Conservation (phyloP, 2,329 filamentous ascomycete species). For the Onygena corvina region DNA sequence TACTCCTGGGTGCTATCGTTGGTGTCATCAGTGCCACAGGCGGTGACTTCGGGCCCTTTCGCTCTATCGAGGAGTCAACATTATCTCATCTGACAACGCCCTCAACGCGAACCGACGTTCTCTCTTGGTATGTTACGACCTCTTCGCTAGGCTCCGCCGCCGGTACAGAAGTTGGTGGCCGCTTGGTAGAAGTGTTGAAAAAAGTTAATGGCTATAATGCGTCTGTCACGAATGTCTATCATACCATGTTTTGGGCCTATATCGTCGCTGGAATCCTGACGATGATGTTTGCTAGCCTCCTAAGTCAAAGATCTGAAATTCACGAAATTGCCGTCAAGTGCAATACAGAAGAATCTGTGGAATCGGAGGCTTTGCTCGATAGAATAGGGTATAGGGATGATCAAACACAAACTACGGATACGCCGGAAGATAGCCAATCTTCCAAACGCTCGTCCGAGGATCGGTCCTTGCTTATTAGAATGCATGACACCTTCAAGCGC, state of each 20-base stretch:
- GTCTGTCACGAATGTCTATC: background rate
- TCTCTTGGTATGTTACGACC: background rate
- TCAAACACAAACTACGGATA: background rate
- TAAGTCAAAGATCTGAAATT: background rate
- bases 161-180: background rate
- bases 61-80: background rate
- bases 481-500: background rate
- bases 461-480: background rate
- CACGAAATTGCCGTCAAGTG: no score
- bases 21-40: constrained; percentile 1
- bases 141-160: background rate
- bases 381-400: background rate
- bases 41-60: background rate
- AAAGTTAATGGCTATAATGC: background rate
- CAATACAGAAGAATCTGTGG: background rate
- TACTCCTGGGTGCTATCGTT: background rate
- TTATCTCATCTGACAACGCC: background rate
- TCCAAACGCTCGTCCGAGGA: background rate
- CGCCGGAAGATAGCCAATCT: background rate
- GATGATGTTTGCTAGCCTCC: background rate
- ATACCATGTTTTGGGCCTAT: constrained; percentile 1
- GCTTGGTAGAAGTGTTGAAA: background rate
- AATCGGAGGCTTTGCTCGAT: background rate
- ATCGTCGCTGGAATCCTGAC: background rate
- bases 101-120: background rate